A percentile compares a stretch with the other conserved stretches of the same genome.
phyloP scores from a whole-genome alignment of 306 rosid genomes.

The Aeschynomene evenia region DNA sequence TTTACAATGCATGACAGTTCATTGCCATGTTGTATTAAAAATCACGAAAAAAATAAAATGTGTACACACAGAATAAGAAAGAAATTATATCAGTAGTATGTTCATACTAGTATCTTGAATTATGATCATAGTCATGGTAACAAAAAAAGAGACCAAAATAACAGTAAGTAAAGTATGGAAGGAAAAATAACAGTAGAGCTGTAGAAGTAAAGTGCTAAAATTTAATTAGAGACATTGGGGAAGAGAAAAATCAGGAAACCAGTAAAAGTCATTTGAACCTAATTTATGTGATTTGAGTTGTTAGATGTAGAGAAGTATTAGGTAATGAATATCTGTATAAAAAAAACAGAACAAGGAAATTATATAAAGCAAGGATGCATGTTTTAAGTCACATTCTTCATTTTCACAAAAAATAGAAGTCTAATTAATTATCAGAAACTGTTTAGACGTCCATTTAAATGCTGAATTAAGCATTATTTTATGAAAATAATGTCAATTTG shows the following conservation, averaged over 20 bases:
- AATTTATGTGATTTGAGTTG: background rate
- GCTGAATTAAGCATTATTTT: conserved; percentile 5
- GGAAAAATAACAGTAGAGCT: background rate
- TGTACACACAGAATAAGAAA: background rate
- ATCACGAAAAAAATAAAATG: background rate
- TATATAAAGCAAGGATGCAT: background rate
- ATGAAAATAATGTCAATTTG: conserved; percentile 23
- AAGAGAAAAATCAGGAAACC: background rate
- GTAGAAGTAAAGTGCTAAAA: background rate
- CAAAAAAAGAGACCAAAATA: background rate
- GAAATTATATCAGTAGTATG: background rate
- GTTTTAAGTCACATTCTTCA: background rate
- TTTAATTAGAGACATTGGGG: background rate
- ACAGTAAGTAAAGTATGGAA: background rate
- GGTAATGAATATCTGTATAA: background rate
- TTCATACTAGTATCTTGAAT: background rate
- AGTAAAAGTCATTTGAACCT: background rate
- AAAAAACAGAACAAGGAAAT: background rate
- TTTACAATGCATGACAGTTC: conserved; percentile 41
- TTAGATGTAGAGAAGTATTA: background rate
- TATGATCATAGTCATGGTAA: background rate
- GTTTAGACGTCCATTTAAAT: conserved; percentile 18
- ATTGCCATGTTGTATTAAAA: conserved; percentile 12
- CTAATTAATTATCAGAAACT: conserved; percentile 17
- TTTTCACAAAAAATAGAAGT: background rate